Evolutionary conservation across 768 basidiomycete genomes (phyloP).

Genomic region (Rhodotorula taiwanensis): DNA sequence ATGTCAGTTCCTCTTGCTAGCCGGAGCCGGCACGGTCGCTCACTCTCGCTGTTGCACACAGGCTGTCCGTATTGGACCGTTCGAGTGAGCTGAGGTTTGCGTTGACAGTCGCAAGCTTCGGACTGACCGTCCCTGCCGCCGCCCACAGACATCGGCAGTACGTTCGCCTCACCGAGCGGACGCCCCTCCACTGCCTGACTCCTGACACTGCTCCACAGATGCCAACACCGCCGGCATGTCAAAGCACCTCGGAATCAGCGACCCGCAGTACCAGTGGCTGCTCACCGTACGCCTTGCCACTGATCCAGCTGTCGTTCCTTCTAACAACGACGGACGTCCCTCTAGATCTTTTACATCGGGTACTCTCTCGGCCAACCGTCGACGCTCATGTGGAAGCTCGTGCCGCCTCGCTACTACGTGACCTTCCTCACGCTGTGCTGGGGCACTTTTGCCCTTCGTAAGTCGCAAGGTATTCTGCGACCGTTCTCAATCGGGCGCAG

Average conservation of each 20-base stretch:
- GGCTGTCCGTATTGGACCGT: constrained; percentile 16
- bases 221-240: constrained; percentile 16
- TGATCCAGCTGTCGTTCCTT: no score
- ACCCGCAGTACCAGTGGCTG: constrained; percentile 9
- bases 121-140: no score
- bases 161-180: no score
- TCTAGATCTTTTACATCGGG: constrained; percentile 8
- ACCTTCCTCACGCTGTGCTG: constrained; percentile 6
- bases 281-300: neutral
- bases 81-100: constrained; percentile 2
- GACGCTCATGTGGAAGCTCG: constrained; percentile 17
- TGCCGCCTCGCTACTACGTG: constrained; percentile 9
- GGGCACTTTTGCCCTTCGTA: constrained; percentile 4
- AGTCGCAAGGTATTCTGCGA: no score
- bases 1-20: neutral
- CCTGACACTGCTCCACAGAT: neutral
- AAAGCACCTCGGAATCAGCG: neutral
- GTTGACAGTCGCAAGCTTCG: no score
- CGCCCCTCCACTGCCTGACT: no score
- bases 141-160: constrained; percentile 23
- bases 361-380: constrained; percentile 3
- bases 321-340: no score
- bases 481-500: no score
- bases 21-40: no score
- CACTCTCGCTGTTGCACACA: neutral